A percentile compares a stretch with the other conserved stretches of the same genome.
Conservation (phyloP, 1,284 basidiomycete species). For the Puccinia coronata region DNA sequence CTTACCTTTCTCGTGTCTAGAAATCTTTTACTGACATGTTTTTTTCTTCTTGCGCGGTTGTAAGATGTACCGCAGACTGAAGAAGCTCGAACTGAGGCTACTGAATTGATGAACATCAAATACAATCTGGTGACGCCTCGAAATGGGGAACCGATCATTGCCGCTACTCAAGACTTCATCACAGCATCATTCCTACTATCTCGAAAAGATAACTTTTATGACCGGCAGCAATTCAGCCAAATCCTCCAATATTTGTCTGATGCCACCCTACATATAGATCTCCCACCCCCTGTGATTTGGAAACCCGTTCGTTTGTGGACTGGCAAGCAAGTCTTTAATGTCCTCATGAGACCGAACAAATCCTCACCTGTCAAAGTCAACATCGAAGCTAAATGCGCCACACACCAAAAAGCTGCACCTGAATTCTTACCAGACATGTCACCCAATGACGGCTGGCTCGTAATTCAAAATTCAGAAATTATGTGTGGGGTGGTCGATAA, state of each 20-base stretch:
- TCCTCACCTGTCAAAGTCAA: constrained; percentile 82
- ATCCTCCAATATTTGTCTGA: constrained; percentile 94
- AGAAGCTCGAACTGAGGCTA: constrained; percentile 94
- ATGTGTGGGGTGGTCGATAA: constrained; percentile 99
- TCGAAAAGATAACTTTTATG: constrained; percentile 87
- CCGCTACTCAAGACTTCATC: constrained; percentile 98
- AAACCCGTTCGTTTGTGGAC: constrained; percentile 95
- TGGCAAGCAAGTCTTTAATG: constrained; percentile 96
- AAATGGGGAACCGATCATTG: constrained; percentile 97
- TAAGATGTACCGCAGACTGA: constrained; percentile 93
- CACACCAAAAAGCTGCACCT: constrained; percentile 77
- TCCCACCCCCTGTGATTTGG: constrained; percentile 91
- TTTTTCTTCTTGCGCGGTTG: constrained; percentile 56
- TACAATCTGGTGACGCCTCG: constrained; percentile 95
- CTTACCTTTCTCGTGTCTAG: constrained; percentile 53
- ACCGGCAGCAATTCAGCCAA: constrained; percentile 92
- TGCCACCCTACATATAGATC: constrained; percentile 85
- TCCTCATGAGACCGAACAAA: constrained; percentile 92
- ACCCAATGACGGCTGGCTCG: constrained; percentile 97
- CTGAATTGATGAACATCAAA: constrained; percentile 97
- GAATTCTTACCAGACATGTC: constrained; percentile 73
- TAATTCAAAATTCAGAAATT: constrained; percentile 96
- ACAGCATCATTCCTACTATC: constrained; percentile 95
- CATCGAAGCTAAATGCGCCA: constrained; percentile 94
- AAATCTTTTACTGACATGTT: constrained; percentile 55